Evolutionary conservation across 495 filamentous ascomycete genomes (phyloP).

Genomic region (Neurospora intermedia): DNA sequence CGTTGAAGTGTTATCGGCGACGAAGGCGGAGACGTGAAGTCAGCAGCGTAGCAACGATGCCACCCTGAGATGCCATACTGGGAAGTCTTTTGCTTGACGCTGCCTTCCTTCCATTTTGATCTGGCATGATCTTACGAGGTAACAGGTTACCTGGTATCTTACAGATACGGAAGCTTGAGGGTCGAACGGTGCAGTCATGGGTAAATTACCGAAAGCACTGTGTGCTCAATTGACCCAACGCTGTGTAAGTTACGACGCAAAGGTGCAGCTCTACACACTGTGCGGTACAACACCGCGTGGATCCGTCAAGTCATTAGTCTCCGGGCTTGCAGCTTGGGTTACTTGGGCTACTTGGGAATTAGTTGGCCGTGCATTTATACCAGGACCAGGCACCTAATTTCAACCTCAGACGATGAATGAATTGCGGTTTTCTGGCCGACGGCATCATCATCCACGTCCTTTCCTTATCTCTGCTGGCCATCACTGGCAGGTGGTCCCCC

Average conservation of each 20-base stretch:
- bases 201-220: background rate
- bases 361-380: background rate
- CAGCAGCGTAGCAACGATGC: background rate
- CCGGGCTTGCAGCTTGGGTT: background rate
- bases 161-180: background rate
- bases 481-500: background rate
- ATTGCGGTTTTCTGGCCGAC: background rate
- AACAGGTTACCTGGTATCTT: background rate
- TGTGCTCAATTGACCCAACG: background rate
- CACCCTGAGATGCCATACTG: background rate
- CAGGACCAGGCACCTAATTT: background rate
- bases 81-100: background rate
- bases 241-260: background rate
- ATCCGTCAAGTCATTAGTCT: background rate
- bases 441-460: background rate
- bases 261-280: background rate
- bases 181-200: background rate
- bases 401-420: background rate
- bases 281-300: background rate
- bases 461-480: background rate
- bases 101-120: background rate
- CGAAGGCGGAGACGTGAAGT: background rate
- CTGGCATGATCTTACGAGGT: background rate
- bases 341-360: background rate
- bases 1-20: background rate